Base-by-base conservation (phyloP, 345 rosid species). In the Syzygium aqueum region DNA sequence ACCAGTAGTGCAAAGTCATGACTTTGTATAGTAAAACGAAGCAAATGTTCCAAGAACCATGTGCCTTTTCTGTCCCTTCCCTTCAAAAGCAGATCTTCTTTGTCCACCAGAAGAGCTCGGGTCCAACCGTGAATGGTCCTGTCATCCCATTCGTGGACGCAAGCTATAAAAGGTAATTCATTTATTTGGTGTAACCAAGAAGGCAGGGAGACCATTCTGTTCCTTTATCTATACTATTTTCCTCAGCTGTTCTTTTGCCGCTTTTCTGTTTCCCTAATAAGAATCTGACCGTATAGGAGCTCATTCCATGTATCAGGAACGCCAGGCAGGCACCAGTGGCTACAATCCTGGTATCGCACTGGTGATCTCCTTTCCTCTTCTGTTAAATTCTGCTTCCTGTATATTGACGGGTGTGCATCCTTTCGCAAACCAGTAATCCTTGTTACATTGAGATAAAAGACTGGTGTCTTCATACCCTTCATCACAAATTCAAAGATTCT, bases 291-390 rank as follows among this genome's bases (percentile, higher is more conserved):
- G 82, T 91, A 92, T 8, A 93, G 51, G 30, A 92, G 87, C 85
- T 93, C 93, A 67, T 93, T 93, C 94, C 94, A 93, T 3, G 92
- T 87, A 85, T 93, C 94, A 28, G 94, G 94, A 57, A 93, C 93
- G 49, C 94, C 94, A 28, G 94, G 94, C 50, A 93, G 93, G 86
- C 94, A 93, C 94, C 94, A 93, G 77, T 93, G 94, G 87, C 93
- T 91, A 88, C 93, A 93, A 78, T 93, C 93, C 82, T 93, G 93
- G 84, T 85, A 54, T 53, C 83, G 84, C n/a, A 51, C 51, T 25
- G 88, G 87, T 51, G 89, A 88, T 37, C 37, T 77, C 85, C 84
- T 89, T 56, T 90, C 93, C 80, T 86, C 92, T 82, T 87, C 89
- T 0, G 91, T 84, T 43, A 82, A 46, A 65, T 90, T 85, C 59